A percentile compares a stretch with the other conserved stretches of the same genome.
Conservation (phyloP, 2,329 filamentous ascomycete species). For the Trichoderma breve region DNA sequence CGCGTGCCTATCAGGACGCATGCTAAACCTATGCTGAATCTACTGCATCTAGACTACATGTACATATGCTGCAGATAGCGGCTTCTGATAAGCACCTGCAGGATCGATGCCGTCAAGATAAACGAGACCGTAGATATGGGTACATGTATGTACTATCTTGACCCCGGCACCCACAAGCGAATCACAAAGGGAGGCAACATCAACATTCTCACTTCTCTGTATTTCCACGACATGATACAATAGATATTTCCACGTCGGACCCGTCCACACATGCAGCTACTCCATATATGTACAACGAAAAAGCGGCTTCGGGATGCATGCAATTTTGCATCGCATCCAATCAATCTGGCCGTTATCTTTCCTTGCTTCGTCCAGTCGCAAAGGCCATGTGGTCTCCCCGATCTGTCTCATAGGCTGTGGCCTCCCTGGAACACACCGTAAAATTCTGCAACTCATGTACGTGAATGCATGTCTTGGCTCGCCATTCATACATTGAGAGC, state of each 20-base stretch:
- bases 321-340: neutral
- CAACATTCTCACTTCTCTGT: too few species aligned
- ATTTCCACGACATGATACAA: neutral
- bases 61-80: neutral
- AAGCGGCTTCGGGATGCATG: neutral
- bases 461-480: slow-evolving; percentile 1
- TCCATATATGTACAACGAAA: neutral
- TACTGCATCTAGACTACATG: neutral
- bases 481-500: neutral
- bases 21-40: neutral
- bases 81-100: neutral
- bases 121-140: neutral
- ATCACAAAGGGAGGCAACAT: neutral
- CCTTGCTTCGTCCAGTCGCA: neutral
- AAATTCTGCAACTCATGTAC: neutral
- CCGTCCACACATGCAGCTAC: neutral
- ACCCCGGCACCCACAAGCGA: neutral
- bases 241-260: neutral
- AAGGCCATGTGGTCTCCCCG: neutral
- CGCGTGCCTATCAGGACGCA: neutral
- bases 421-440: neutral
- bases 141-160: neutral
- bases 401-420: slow-evolving; percentile 3
- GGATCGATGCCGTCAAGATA: neutral
- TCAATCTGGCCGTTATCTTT: neutral